These are phyloP conservation scores for Candida ovalis DNA, from an alignment of 805 yeast species.

Conservation along the genomic window DNA sequence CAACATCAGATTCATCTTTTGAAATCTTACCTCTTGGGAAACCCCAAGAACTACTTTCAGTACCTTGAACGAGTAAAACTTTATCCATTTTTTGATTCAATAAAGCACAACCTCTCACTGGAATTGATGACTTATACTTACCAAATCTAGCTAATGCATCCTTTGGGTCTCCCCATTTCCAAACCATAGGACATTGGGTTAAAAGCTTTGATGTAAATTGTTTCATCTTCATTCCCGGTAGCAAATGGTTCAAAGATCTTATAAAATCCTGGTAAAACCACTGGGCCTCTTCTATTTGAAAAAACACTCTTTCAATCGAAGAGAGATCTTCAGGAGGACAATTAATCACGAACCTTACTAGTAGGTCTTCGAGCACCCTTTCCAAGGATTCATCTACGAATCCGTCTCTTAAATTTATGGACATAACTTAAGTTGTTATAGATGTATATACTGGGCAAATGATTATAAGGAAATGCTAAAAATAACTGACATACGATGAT, in stretches of 20 bases:
- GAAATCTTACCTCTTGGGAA: conserved; percentile 97
- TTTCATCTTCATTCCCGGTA: conserved; percentile 78
- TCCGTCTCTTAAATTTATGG: conserved; percentile 34
- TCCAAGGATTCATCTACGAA: conserved; percentile 66
- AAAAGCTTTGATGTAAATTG: conserved; percentile 65
- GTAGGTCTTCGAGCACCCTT: conserved; percentile 75
- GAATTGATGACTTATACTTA: conserved; percentile 82
- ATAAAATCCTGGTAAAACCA: conserved; percentile 94
- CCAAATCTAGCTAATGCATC: conserved; percentile 78
- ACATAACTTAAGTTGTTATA: conserved; percentile 22
- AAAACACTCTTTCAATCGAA: conserved; percentile 75
- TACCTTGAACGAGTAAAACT: conserved; percentile 77
- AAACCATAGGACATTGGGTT: conserved; percentile 67
- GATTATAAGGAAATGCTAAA: neutral
- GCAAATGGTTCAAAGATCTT: conserved; percentile 62
- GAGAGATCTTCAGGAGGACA: conserved; percentile 90
- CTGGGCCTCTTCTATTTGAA: conserved; percentile 96
- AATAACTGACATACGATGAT: neutral
- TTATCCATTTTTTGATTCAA: conserved; percentile 68
- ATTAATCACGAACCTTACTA: conserved; percentile 86
- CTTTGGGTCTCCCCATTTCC: conserved; percentile 83
- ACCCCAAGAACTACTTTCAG: conserved; percentile 80
- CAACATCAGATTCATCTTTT: conserved; percentile 82
- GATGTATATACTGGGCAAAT: neutral
- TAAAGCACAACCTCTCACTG: conserved; percentile 94